Base-by-base conservation (phyloP, 371 early-diverging fungal genomes). In the Fennellomyces sp. region DNA sequence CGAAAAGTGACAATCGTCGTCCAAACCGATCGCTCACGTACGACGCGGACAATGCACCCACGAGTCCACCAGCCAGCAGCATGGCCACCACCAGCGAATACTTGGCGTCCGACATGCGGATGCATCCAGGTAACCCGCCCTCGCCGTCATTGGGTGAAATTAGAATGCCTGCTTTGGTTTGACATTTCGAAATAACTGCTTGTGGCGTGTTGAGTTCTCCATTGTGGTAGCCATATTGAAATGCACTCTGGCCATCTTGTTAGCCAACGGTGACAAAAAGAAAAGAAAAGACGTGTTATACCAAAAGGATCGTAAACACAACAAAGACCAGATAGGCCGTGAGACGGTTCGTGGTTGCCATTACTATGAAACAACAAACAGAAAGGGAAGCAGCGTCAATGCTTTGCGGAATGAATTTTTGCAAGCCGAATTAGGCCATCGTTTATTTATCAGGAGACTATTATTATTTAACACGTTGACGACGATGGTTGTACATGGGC, bases 161-260 rank as follows among this genome's bases (percentile, higher is more conserved):
- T 13, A 52, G 55, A 10, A 42, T 35, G 47, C 48, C 56, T 33
- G 53, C 25, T 42, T 58, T 59, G 29, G 47, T 59, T 52, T 74
- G 67, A 52, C 91, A 90, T 58, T 82, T 74, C 0, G 90, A 79
- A 36, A 94, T 91, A 39, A 89, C 83, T 29, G 76, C 60, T 57
- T 89, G 84, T 6, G 91, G 91, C 17, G 87, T 91, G 61, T 92
- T 92, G 27, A 93, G 81, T 71, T 91, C 92, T 2, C 91, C 91
- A 58, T 89, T 89, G 67, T 91, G 90, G 61, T 89, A 92, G 8
- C 94, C 94, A 72, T 82, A 94, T 60, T 92, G 93, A 50, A 94
- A 87, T 7, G 92, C 83, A 21, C 83, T 38, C 4, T 12, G 17
- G n/a, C 8, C 6, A 3, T 19, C n/a, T 23, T 27, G 7, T 42